Evolutionary conservation across 208 protist genomes (phyloP).

Genomic region (Leishmania gerbilli): DNA sequence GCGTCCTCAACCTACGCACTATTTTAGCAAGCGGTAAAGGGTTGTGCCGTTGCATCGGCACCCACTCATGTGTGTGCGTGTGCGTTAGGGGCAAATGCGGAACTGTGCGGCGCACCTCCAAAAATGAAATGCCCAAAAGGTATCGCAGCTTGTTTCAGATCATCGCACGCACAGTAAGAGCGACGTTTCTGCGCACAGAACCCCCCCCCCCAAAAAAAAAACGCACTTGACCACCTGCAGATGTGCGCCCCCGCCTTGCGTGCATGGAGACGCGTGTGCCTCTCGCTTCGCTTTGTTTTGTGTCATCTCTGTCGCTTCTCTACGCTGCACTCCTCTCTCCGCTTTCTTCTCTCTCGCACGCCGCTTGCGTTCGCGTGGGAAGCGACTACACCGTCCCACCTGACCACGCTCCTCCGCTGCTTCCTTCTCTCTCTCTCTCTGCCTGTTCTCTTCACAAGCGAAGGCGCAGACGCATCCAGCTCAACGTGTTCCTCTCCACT

Average conservation of each 20-base stretch:
- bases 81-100: neutral
- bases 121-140: neutral
- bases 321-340: neutral
- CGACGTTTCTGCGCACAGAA: neutral
- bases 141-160: neutral
- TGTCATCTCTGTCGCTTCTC: neutral
- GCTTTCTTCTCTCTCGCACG: neutral
- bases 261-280: neutral
- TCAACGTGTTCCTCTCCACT: neutral
- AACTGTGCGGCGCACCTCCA: neutral
- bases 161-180: neutral
- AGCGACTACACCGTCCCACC: neutral
- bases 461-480: neutral
- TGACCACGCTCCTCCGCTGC: neutral
- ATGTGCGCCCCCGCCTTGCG: neutral
- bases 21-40: neutral
- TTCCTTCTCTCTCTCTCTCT: neutral
- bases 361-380: neutral
- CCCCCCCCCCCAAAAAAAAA: neutral
- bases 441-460: neutral
- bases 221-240: neutral
- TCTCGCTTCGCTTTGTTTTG: slow-evolving; percentile 3
- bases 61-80: neutral
- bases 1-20: neutral
- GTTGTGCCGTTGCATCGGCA: neutral